Base-by-base conservation (phyloP, 352 stramenopile species). In the Globisporangium viniferum region DNA sequence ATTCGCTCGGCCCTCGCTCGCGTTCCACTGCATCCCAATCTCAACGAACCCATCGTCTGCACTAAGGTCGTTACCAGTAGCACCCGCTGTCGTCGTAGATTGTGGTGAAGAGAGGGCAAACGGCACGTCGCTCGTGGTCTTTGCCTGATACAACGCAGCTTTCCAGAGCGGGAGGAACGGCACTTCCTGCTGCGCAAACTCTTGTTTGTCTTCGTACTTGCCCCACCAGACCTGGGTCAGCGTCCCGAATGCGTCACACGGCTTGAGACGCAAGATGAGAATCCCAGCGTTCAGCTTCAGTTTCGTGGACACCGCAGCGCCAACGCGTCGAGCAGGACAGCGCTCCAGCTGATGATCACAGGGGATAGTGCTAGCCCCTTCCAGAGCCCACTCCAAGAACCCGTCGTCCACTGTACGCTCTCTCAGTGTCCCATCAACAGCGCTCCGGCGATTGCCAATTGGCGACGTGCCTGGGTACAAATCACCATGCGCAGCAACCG, bases 181-280 rank as follows among this genome's bases (percentile, higher is more conserved):
- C 2, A 88, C 72, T 35, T 72, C 39, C 22, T 73, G 67, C 31
- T 69, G 44, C 3, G 66, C 70, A 6, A 71, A 51, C 5, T 64
- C 65, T 1, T 81, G 66, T 3, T 69, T 65, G 2, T 59, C 53
- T 58, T 84, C 71, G 36, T 84, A 84, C 33, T 76, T 68, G 1
- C 80, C 78, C 80, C 80, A 89, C 81, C 84, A 91, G 31, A 89
- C 64, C 57, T 92, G 81, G 0, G 84, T 90, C 5, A 88, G 65
- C 0, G 81, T 86, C 1, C 84, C 84, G 59, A 90, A 90, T 3
- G 67, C 65, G 10, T 69, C 55, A 49, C 84, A 92, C 0, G 84
- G 74, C 59, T 84, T 80, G 3, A 92, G 61, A 1, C 70, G 73
- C 27, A 92, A 58, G 8, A 83, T 59, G 33, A 87, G 66, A 7